Percentiles rank a stretch among this genome's conserved stretches.
Conservation (phyloP, 352 stramenopile species). For the Pythium brachiatum region DNA sequence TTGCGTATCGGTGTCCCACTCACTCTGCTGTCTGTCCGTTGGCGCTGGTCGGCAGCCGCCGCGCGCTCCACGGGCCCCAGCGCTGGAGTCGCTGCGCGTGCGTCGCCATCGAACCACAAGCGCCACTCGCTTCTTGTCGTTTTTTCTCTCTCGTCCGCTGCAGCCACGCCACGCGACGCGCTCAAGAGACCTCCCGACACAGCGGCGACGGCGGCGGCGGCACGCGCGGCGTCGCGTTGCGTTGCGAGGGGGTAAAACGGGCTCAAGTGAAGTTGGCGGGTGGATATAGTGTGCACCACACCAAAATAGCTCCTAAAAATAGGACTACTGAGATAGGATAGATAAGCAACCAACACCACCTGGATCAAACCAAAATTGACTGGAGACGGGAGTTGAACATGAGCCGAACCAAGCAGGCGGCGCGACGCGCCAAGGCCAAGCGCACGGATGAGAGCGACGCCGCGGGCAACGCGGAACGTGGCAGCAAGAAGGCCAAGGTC, state of each 20-base stretch:
- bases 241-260: constrained; percentile 17
- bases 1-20: neutral
- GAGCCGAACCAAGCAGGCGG: constrained; percentile 46
- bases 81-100: constrained; percentile 3
- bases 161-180: neutral
- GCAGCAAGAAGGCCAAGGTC: constrained; percentile 42
- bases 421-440: constrained; percentile 40
- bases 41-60: neutral
- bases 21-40: neutral
- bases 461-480: constrained; percentile 4
- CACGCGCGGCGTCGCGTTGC: constrained; percentile 1
- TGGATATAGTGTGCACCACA: constrained; percentile 12
- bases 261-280: neutral
- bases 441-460: constrained; percentile 20
- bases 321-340: constrained; percentile 3
- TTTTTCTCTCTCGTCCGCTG: neutral
- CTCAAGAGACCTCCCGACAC: neutral
- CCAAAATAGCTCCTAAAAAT: neutral
- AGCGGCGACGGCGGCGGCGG: neutral
- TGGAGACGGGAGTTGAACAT: constrained; percentile 30
- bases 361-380: constrained; percentile 2
- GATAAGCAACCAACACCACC: too few relatives aligned
- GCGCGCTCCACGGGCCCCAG: neutral
- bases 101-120: neutral
- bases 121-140: neutral